Percentiles rank a stretch among this genome's conserved stretches.
phyloP scores from a whole-genome alignment of 2,329 filamentous ascomycete species.

The Ophiostoma himal-ulmi region DNA sequence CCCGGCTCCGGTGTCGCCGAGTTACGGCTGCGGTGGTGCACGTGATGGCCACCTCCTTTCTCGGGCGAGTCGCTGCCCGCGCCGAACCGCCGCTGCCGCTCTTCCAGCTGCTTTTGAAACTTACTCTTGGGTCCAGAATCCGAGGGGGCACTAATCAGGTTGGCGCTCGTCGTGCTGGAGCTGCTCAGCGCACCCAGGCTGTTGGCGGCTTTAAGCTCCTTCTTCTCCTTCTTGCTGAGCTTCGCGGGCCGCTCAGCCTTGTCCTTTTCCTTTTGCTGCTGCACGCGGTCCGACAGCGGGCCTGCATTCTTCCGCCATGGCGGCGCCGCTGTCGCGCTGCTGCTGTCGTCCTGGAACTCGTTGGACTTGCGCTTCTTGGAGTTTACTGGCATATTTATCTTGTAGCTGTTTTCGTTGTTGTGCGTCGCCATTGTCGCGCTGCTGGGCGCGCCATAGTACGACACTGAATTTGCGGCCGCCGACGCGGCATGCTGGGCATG shows the following conservation, averaged over 20 bases:
- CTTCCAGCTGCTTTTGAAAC: conserved; percentile 80
- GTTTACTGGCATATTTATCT: conserved; percentile 24
- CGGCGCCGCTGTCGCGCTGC: conserved; percentile 40
- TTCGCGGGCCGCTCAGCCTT: conserved; percentile 32
- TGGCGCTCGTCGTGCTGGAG: neutral
- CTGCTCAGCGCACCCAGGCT: conserved; percentile 1
- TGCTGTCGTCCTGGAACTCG: conserved; percentile 49
- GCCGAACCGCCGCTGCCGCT: conserved; percentile 84
- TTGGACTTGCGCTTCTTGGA: conserved; percentile 79
- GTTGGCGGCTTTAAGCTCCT: conserved; percentile 15
- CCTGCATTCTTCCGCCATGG: conserved; percentile 65
- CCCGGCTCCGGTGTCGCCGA: conserved; percentile 39
- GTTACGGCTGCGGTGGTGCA: conserved; percentile 27
- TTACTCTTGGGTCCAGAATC: conserved; percentile 58
- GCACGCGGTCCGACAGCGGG: conserved; percentile 69
- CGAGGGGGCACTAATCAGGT: conserved; percentile 29
- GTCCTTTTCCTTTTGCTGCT: neutral
- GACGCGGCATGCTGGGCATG: conserved; percentile 13
- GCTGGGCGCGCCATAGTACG: conserved; percentile 16
- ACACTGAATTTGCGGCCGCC: conserved; percentile 19
- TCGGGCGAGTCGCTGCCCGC: conserved; percentile 41
- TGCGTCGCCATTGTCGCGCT: neutral
- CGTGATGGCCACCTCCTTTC: neutral
- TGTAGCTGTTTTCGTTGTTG: conserved; percentile 3
- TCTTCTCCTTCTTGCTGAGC: conserved; percentile 24